These are phyloP conservation scores for Pichia eremophila DNA, from an alignment of 805 yeast species.

Conservation along the genomic window DNA sequence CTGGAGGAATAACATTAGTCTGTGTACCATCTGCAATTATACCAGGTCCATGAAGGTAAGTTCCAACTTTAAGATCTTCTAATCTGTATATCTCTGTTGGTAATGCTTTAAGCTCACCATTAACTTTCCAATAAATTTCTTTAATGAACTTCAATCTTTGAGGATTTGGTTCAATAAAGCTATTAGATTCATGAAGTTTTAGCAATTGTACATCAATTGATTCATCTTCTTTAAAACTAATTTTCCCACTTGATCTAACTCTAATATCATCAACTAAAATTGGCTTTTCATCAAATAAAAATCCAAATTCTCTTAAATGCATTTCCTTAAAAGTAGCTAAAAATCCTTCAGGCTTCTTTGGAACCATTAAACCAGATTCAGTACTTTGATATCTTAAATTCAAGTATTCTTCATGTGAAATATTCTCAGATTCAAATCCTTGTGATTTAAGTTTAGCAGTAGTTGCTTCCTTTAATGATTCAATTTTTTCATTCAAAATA, in stretches of 20 bases:
- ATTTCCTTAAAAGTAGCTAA: conserved; percentile 37
- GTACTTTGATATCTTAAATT: conserved; percentile 82
- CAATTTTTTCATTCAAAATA: conserved; percentile 37
- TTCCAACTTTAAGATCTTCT: conserved; percentile 45
- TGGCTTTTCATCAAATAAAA: conserved; percentile 41
- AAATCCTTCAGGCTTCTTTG: conserved; percentile 25
- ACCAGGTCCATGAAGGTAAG: conserved; percentile 57
- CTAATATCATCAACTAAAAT: conserved; percentile 66
- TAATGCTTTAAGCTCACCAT: conserved; percentile 25
- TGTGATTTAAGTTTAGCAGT: conserved; percentile 35
- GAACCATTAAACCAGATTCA: conserved; percentile 79
- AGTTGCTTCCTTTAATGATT: conserved; percentile 35
- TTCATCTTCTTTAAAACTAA: conserved; percentile 31
- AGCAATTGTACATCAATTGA: conserved; percentile 44
- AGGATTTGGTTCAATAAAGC: conserved; percentile 17
- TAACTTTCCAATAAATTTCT: conserved; percentile 49
- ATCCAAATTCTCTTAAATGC: conserved; percentile 70
- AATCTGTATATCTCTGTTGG: conserved; percentile 49
- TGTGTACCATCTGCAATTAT: conserved; percentile 75
- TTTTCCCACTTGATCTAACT: conserved; percentile 64
- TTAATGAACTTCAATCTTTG: conserved; percentile 29
- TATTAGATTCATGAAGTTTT: conserved; percentile 20
- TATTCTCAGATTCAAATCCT: conserved; percentile 38
- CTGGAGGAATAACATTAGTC: conserved; percentile 65
- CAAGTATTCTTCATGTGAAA: conserved; percentile 53